phyloP scores from a whole-genome alignment of 495 filamentous ascomycete species.

The Podospora tetraspora region DNA sequence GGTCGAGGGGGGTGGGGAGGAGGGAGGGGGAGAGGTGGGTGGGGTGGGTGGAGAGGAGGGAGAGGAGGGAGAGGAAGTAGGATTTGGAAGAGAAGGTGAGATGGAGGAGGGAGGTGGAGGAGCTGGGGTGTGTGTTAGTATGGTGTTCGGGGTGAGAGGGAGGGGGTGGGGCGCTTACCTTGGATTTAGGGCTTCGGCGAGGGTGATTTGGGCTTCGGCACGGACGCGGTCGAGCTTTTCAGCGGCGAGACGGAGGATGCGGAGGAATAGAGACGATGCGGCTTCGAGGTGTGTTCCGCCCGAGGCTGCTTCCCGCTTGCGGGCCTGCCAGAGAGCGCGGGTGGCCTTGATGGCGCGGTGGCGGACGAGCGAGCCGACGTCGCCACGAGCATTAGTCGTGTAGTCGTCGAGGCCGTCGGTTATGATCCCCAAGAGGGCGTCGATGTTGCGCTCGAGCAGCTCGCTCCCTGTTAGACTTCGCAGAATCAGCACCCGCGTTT shows the following conservation, averaged over 20 bases:
- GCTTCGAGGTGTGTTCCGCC: background rate
- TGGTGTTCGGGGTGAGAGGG: background rate
- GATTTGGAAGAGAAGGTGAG: constrained; percentile 63
- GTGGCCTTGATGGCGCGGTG: constrained; percentile 68
- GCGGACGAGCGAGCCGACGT: constrained; percentile 79
- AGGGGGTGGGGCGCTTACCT: constrained; percentile 25
- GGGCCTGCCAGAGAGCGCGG: constrained; percentile 36
- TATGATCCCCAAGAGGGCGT: constrained; percentile 37
- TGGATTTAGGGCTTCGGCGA: constrained; percentile 33
- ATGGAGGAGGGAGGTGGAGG: constrained; percentile 51
- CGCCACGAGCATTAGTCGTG: constrained; percentile 76
- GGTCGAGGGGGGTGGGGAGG: background rate
- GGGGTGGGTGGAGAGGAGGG: background rate
- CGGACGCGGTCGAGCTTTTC: constrained; percentile 91
- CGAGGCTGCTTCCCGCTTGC: constrained; percentile 15
- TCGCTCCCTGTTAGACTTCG: constrained; percentile 50
- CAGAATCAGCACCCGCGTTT: constrained; percentile 56
- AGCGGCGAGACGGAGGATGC: constrained; percentile 62
- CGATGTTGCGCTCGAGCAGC: constrained; percentile 30
- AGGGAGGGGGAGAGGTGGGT: background rate
- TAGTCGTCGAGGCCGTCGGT: constrained; percentile 73
- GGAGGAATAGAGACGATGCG: constrained; percentile 33
- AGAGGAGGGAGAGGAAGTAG: background rate
- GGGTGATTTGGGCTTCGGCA: constrained; percentile 52
- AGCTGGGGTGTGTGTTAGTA: background rate